These are phyloP conservation scores for Acacia confusa DNA, from an alignment of 306 rosid species.

Conservation along the genomic window DNA sequence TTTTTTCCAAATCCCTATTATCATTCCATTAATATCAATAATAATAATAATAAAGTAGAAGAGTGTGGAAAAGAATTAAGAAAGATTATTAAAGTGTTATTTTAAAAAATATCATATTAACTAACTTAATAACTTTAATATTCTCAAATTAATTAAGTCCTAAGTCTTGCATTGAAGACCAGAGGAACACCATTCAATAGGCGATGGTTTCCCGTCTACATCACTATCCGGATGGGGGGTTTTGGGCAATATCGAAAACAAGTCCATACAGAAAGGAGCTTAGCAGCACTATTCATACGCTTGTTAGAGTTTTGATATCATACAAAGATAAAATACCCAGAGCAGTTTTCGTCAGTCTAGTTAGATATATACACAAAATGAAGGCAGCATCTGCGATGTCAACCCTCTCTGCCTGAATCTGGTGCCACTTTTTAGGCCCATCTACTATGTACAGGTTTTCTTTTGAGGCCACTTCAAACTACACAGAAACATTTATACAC, in stretches of 20 bases:
- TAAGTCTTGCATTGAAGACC: no score
- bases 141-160: no score
- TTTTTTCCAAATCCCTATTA: no score
- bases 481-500: slow-evolving; percentile 6
- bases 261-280: background rate
- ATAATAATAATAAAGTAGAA: no score
- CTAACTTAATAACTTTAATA: no score
- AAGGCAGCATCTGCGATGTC: slow-evolving; percentile 18
- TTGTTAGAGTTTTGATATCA: background rate
- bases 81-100: accelerated
- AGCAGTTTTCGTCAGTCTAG: slow-evolving; percentile 14
- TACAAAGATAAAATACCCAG: background rate
- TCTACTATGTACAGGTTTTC: slow-evolving; percentile 46
- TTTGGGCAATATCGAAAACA: background rate
- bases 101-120: no score
- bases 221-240: no score
- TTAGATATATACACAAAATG: slow-evolving; percentile 27
- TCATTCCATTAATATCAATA: no score
- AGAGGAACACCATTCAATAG: no score
- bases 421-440: slow-evolving; percentile 24
- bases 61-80: no score
- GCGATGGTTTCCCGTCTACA: no score
- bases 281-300: background rate
- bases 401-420: slow-evolving; percentile 25
- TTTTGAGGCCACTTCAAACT: slow-evolving; percentile 32